Evolutionary conservation across 1,139 yeast species (phyloP), one percentile per base, ranked within the genome.

Genomic region (Geotrichum macrosporum): DNA sequence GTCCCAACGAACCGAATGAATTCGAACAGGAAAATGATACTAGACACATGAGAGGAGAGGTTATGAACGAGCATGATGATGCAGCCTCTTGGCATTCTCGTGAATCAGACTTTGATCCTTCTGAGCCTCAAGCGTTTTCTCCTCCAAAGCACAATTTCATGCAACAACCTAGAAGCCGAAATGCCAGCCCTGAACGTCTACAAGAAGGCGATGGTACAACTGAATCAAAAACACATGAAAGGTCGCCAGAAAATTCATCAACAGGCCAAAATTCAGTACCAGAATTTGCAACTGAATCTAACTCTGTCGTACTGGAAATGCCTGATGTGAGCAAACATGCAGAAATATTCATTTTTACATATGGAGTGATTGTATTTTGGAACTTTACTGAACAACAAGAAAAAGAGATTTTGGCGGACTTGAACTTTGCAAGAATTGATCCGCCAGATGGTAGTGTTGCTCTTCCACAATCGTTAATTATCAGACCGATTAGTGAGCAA

Each of bases 331-430:
- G 44, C 29, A 83, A 81, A 55, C 95, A 86, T 63, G 96, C 96
- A 0, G 97, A 92, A 60, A 76, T 92, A 74, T 92, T 92, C 60
- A 77, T 92, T 5, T 81, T 92, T 62, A 81, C 80, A 47, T 92
- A 92, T 61, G 98, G 98, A 13, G 95, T 92, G 19, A 87, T 92
- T 16, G 97, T 92, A 13, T 89, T 92, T 61, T 92, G 98, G 98
- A 92, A 92, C 62, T 88, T 92, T 57, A 81, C 94, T 2, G 96
- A 88, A 61, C 73, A 78, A 9, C 96, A 92, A 60, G 98, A 92
- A 61, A 88, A 89, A 69, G 92, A 89, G 58, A 80, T 92, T 13
- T 73, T 92, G 50, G 97, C 97, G 0, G 98, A 92, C 62, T 72
- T 92, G 55, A 84, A 92, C 15, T 87, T 89, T 70, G 89, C 92